These are phyloP conservation scores for Populus tremula DNA, from an alignment of 345 rosid genomes.

Conservation along the genomic window DNA sequence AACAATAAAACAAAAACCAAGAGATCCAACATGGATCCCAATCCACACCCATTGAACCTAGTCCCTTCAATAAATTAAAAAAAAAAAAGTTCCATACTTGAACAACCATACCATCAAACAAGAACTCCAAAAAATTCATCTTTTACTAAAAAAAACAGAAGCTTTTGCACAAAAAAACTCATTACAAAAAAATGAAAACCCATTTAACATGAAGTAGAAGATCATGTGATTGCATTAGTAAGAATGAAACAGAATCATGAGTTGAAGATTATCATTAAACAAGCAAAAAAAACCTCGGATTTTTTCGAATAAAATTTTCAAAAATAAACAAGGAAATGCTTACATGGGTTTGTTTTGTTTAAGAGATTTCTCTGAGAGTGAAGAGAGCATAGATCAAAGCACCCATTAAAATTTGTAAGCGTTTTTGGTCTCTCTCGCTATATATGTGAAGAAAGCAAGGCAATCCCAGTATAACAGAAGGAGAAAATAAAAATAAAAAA, in stretches of 20 bases:
- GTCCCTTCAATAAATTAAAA: slow-evolving; percentile 27
- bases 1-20: slow-evolving; percentile 42
- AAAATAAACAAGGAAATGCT: slow-evolving; percentile 19
- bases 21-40: slow-evolving; percentile 90
- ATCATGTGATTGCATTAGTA: slow-evolving; percentile 45
- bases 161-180: slow-evolving; percentile 13
- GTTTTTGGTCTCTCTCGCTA: slow-evolving; percentile 25
- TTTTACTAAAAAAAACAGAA: not conserved
- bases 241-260: slow-evolving; percentile 26
- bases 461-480: slow-evolving; percentile 11
- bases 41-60: slow-evolving; percentile 66
- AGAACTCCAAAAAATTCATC: not conserved
- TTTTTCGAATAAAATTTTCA: not conserved
- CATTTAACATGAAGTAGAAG: slow-evolving; percentile 32
- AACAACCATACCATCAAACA: slow-evolving; percentile 11
- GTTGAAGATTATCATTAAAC: not conserved
- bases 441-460: slow-evolving; percentile 33
- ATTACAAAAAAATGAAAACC: slow-evolving; percentile 28
- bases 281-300: not conserved
- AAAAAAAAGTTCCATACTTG: slow-evolving; percentile 16
- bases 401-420: slow-evolving; percentile 32
- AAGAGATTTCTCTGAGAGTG: slow-evolving; percentile 44
- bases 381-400: slow-evolving; percentile 49
- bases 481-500: not conserved
- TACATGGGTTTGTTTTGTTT: slow-evolving; percentile 47